Percentiles rank a stretch among this genome's conserved stretches.
Conservation (phyloP, 768 basidiomycete species). For the Psilocybe cubensis region DNA sequence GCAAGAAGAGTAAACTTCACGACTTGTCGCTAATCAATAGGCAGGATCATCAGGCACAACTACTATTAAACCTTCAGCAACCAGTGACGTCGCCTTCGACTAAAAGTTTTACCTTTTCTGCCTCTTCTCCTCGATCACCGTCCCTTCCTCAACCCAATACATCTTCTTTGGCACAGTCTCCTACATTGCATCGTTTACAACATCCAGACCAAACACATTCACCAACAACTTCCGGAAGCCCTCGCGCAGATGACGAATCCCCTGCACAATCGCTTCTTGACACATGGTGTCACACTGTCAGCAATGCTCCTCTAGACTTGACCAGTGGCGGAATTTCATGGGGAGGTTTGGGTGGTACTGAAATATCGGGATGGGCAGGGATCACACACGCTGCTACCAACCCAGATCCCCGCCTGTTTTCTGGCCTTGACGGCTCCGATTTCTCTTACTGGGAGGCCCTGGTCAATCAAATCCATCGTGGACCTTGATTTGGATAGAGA, state of each 20-base stretch:
- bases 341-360: slow-evolving; percentile 60
- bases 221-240: slow-evolving; percentile 71
- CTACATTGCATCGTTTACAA: slow-evolving; percentile 65
- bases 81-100: slow-evolving; percentile 35
- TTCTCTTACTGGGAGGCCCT: slow-evolving; percentile 84
- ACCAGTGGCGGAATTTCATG: slow-evolving; percentile 57
- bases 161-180: slow-evolving; percentile 44
- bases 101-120: slow-evolving; percentile 32
- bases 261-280: slow-evolving; percentile 80
- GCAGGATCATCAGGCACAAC: slow-evolving; percentile 52
- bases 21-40: slow-evolving; percentile 30
- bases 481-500: slow-evolving; percentile 25
- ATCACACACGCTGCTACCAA: slow-evolving; percentile 41
- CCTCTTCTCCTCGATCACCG: slow-evolving; percentile 32
- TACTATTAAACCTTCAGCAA: slow-evolving; percentile 52
- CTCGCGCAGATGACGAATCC: slow-evolving; percentile 73
- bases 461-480: slow-evolving; percentile 62
- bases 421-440: slow-evolving; percentile 65
- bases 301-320: slow-evolving; percentile 61
- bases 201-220: slow-evolving; percentile 59
- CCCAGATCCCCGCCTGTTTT: slow-evolving; percentile 48
- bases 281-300: slow-evolving; percentile 85
- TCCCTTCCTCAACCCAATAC: slow-evolving; percentile 28
- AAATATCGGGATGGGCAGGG: slow-evolving; percentile 64
- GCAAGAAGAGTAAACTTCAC: slow-evolving; percentile 26